Base-by-base conservation (phyloP, 2,329 filamentous ascomycete genomes). In the Trematosphaeria pertusa region DNA sequence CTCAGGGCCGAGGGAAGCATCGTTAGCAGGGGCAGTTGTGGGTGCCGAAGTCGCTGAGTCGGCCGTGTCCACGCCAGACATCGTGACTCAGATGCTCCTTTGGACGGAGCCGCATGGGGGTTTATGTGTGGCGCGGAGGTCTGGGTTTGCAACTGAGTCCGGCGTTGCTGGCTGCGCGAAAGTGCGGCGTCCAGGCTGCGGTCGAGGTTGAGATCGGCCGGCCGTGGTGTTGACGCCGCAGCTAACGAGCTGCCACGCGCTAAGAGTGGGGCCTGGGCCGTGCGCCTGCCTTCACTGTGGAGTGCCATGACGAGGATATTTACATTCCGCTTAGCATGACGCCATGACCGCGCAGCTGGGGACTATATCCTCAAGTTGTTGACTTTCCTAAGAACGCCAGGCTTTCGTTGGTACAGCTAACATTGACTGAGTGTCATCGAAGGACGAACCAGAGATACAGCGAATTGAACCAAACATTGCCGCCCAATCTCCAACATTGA, bases 21-120 rank as follows among this genome's bases (percentile, higher is more conserved):
- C 61, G 50, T 61, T 65, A 48, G 50, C 56, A 46, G 60, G 50
- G 46, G 54, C 45, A 46, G 34, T 54, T 22, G 46, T 45, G 43
- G 48, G 52, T 35, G 54, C 48, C 50, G 54, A 55, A 44, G 54
- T 51, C 8, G 57, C 49, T 48, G 63, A 58, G 52, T 67, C 61
- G 54, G 61, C 61, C 46, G 57, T 58, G 59, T 70, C 69, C 61
- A 61, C 61, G 61, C 66, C 70, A 59, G 70, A 70, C 69, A 72
- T 72, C 46, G 56, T 67, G 63, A 55, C 64, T 59, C 59, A 55
- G 60, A 53, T 59, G 63, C 65, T 64, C 62, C 53, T 58, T 37
- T 46, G 44, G 54, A 56, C 55, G 64, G 61, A 68, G 65, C 68
- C 61, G 62, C 70, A 72, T 73, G 65, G 65, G 61, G 62, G 56